phyloP scores from a whole-genome alignment of 805 yeast genomes.

The Metschnikowia shivogae region DNA sequence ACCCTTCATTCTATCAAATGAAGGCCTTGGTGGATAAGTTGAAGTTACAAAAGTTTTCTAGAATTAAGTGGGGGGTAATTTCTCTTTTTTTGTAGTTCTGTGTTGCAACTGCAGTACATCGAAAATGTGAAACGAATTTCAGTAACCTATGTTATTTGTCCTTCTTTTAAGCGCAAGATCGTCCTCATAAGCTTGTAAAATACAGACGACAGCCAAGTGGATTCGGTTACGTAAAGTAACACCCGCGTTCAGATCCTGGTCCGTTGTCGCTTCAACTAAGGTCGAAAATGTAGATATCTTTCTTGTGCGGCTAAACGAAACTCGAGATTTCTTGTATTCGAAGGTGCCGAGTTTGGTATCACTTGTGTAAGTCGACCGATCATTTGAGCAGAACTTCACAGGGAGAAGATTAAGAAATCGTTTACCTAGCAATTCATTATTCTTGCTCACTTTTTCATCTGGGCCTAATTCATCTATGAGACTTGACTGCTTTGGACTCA shows the following conservation, averaged over 20 bases:
- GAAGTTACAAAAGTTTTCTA: too few species aligned
- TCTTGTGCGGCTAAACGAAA: slow-evolving; percentile 11
- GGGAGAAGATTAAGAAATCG: slow-evolving; percentile 5
- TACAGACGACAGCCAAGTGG: slow-evolving; percentile 5
- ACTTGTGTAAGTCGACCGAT: slow-evolving; percentile 7
- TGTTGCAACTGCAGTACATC: too few species aligned
- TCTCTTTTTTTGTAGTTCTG: not conserved
- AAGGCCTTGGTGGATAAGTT: too few species aligned
- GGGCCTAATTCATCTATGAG: slow-evolving; percentile 11
- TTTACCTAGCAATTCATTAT: slow-evolving; percentile 10
- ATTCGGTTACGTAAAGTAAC: slow-evolving; percentile 7
- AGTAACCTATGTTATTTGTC: not conserved
- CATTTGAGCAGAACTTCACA: not conserved
- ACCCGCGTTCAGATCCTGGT: slow-evolving; percentile 7
- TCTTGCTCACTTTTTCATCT: slow-evolving; percentile 7
- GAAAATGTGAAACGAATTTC: not conserved
- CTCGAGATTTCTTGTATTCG: slow-evolving; percentile 7
- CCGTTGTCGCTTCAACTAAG: slow-evolving; percentile 5
- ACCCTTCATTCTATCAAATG: too few species aligned
- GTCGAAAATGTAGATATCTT: slow-evolving; percentile 7
- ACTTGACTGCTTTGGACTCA: slow-evolving; percentile 8
- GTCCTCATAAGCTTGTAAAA: slow-evolving; percentile 11
- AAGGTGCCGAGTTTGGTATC: slow-evolving; percentile 8
- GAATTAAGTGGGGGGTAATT: not conserved
- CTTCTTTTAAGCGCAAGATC: slow-evolving; percentile 2